Evolutionary conservation across 2,329 filamentous ascomycete species (phyloP), one percentile per base, ranked within the genome.

Genomic region (Orbilia oligospora): DNA sequence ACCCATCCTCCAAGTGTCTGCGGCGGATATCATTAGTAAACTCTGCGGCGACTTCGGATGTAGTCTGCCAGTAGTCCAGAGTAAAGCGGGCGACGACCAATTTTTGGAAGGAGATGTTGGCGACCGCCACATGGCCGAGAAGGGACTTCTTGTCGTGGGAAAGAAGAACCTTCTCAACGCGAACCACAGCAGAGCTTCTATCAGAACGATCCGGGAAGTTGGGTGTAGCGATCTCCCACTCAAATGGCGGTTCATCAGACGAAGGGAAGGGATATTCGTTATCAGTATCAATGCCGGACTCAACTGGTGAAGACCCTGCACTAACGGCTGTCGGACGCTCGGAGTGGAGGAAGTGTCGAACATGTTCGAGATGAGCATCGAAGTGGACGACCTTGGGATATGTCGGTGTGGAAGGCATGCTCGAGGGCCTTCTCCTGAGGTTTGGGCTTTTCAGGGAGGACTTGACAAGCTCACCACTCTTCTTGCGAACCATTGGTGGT

Each of bases 381-480:
- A 99, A 99, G 85, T 99, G 96, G n/a, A 99, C 96, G 12, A 93
- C 94, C 85, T 99, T 99, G 81, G 92, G 92, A 83, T 95, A 98
- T 8, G 95, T 96, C 0, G 96, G 96, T 0, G 96, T 99, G 69
- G 96, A 96, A 8, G 96, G 96, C 93, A 98, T 97, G 86, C 95
- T 98, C 2, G 93, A 97, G 0, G 95, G 95, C 73, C 96, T 90
- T 80, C 93, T 89, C 80, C 89, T 89, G n/a, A 78, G 75, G n/a
- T 86, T 84, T 14, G 92, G 92, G 12, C 93, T 87, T 64, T 96
- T 91, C 65, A 99, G 88, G 20, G 96, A 96, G 12, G 96, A 96
- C 82, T 96, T 91, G 73, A 99, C 96, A 41, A 99, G 88, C 85
- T 99, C 96, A 38, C 96, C 96, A 46, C 96, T 98, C 88, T 99